Evolutionary conservation across 768 basidiomycete genomes (phyloP).

Genomic region (Kwoniella bestiolae): DNA sequence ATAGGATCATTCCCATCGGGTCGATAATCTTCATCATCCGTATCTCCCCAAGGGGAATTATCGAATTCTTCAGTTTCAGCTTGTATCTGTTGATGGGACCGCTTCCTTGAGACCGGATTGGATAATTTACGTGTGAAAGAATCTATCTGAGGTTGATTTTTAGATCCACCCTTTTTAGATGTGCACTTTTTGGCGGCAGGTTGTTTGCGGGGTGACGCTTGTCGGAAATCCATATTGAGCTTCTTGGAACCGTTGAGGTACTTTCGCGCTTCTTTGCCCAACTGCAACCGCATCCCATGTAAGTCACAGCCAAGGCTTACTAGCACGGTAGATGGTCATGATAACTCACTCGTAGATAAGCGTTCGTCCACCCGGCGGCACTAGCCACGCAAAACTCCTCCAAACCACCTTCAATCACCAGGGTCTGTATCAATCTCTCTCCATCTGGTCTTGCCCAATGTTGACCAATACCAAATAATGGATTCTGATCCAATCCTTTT

Average conservation of each 20-base stretch:
- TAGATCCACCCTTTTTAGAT: slow-evolving; percentile 13
- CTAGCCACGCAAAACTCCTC: slow-evolving; percentile 62
- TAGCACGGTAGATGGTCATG: not conserved
- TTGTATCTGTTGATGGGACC: slow-evolving; percentile 38
- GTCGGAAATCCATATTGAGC: slow-evolving; percentile 44
- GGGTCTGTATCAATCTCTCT: slow-evolving; percentile 69
- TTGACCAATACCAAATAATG: slow-evolving; percentile 62
- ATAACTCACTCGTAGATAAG: slow-evolving; percentile 56
- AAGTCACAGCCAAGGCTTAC: not conserved
- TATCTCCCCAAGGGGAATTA: slow-evolving; percentile 49
- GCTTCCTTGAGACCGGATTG: slow-evolving; percentile 39
- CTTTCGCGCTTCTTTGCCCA: slow-evolving; percentile 26
- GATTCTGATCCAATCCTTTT: slow-evolving; percentile 63
- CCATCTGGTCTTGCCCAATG: slow-evolving; percentile 64
- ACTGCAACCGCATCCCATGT: slow-evolving; percentile 17
- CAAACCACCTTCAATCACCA: slow-evolving; percentile 64
- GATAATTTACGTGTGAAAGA: slow-evolving; percentile 17
- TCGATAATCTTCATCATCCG: slow-evolving; percentile 42
- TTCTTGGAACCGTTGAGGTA: slow-evolving; percentile 34
- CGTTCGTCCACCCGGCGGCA: slow-evolving; percentile 57
- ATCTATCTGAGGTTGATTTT: slow-evolving; percentile 11
- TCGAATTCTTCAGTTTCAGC: slow-evolving; percentile 45
- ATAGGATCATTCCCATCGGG: slow-evolving; percentile 38
- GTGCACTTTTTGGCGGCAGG: slow-evolving; percentile 4
- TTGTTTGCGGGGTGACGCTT: slow-evolving; percentile 35